Evolutionary conservation across 129 eudicot genomes (phyloP), one percentile per base, ranked within the genome.

Genomic region (carrot (Daucus carota)): DNA sequence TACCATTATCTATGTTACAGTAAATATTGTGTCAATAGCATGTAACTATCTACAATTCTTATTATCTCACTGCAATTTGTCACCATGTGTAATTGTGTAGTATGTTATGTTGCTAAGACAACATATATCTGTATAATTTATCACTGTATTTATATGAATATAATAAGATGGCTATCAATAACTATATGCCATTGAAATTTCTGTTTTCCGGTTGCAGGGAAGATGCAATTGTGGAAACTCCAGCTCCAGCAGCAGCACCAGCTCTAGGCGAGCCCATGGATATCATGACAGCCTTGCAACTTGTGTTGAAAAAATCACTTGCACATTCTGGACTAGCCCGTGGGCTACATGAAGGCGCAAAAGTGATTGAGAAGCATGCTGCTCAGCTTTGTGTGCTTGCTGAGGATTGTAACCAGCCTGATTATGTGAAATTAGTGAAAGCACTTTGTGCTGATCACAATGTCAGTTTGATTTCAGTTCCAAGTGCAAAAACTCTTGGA

Each of bases 381-480:
- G 93, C 97, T 70, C 89, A 86, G 72, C 87, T 91, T 2, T 91
- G 97, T 75, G 93, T 91, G 26, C 59, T 88, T 75, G 97, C 94
- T 26, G 97, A 91, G 80, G 97, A 91, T 75, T 88, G 94, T 69
- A 83, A 91, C 84, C 97, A 91, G 74, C 88, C 92, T 0, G 94
- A 91, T 74, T 88, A 88, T 71, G 83, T 80, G 10, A 91, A 91
- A 52, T 57, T 91, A 85, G 94, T 91, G 60, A 91, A 86, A 78
- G 88, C 92, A 0, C 89, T 91, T 43, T 91, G 97, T 48, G 90
- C 97, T 75, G 97, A 88, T 78, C 90, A 91, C 69, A 88, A 88
- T 68, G 92, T 86, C 24, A 87, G 77, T 84, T 81, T 91, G 78
- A 81, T 91, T 5, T 70, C 92, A 0, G 92, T 88, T 65, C 92